These are phyloP conservation scores for Fusarium anthophilum DNA, from an alignment of 2,329 filamentous ascomycete species.

Conservation along the genomic window DNA sequence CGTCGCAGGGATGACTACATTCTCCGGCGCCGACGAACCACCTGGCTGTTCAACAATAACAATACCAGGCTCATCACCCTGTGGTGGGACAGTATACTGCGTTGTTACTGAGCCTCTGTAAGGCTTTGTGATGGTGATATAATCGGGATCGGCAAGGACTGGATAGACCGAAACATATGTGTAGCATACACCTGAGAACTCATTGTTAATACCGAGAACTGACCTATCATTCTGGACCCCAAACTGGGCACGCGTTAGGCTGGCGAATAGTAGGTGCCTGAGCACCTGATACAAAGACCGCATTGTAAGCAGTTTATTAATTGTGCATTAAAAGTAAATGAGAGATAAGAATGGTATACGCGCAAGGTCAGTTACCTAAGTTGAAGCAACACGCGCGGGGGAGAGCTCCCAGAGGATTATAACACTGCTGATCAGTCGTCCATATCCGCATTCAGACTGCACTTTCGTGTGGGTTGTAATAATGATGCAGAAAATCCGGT, in stretches of 20 bases:
- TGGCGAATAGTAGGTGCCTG: slow-evolving; percentile 11
- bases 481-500: not conserved
- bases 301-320: slow-evolving; percentile 9
- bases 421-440: slow-evolving; percentile 2
- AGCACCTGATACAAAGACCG: slow-evolving; percentile 15
- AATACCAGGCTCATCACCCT: slow-evolving; percentile 28
- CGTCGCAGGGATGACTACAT: slow-evolving; percentile 30
- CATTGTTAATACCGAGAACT: slow-evolving; percentile 34
- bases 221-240: slow-evolving; percentile 36
- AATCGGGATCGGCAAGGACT: slow-evolving; percentile 32
- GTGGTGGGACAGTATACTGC: slow-evolving; percentile 32
- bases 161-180: slow-evolving; percentile 42
- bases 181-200: slow-evolving; percentile 37
- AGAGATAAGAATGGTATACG: not conserved
- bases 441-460: slow-evolving; percentile 18
- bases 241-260: slow-evolving; percentile 6
- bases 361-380: not conserved
- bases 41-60: slow-evolving; percentile 32
- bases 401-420: slow-evolving; percentile 14
- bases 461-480: not conserved
- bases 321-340: not conserved
- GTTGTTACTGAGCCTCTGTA: slow-evolving; percentile 32
- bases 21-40: slow-evolving; percentile 18
- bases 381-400: not conserved
- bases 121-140: slow-evolving; percentile 35